phyloP scores from a whole-genome alignment of 2,329 filamentous ascomycete species.

The Calonectria pteridis region DNA sequence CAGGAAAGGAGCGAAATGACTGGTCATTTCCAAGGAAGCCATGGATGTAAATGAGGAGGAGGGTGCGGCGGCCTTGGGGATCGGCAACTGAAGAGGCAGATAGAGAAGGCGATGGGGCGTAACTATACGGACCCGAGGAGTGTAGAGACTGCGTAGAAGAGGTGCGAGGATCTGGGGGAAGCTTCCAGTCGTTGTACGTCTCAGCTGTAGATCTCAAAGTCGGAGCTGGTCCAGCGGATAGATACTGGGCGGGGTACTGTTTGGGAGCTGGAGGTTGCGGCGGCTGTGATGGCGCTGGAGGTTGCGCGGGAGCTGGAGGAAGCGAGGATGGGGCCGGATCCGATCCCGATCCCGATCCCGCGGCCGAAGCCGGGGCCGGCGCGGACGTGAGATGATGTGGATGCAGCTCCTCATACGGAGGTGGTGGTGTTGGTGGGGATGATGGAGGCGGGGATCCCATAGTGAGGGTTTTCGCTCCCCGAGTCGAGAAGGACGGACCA shows the following conservation, averaged over 20 bases:
- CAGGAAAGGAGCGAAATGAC: conserved; percentile 89
- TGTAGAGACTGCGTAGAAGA: conserved; percentile 62
- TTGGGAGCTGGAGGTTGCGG: conserved; percentile 23
- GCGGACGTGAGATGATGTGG: conserved; percentile 3
- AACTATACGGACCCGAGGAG: conserved; percentile 36
- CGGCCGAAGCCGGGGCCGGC: background rate
- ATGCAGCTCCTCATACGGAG: conserved; percentile 22
- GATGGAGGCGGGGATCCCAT: conserved; percentile 16
- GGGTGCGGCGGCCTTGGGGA: conserved; percentile 58
- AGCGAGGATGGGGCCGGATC: background rate
- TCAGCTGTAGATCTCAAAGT: conserved; percentile 3
- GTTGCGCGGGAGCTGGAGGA: conserved; percentile 20
- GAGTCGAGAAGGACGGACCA: background rate
- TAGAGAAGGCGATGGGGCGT: conserved; percentile 48
- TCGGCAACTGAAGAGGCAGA: conserved; percentile 36
- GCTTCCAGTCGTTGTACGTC: conserved; percentile 22
- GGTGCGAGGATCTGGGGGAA: conserved; percentile 58
- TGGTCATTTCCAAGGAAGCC: conserved; percentile 91
- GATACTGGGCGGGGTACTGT: background rate
- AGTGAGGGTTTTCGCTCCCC: background rate
- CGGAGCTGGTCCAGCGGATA: background rate
- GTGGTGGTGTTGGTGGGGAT: conserved; percentile 24
- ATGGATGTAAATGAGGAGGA: conserved; percentile 88
- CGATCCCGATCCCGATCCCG: background rate
- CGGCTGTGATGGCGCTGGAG: conserved; percentile 32